Evolutionary conservation across 106 monocot species (phyloP).

Genomic region (Allium fistulosum): DNA sequence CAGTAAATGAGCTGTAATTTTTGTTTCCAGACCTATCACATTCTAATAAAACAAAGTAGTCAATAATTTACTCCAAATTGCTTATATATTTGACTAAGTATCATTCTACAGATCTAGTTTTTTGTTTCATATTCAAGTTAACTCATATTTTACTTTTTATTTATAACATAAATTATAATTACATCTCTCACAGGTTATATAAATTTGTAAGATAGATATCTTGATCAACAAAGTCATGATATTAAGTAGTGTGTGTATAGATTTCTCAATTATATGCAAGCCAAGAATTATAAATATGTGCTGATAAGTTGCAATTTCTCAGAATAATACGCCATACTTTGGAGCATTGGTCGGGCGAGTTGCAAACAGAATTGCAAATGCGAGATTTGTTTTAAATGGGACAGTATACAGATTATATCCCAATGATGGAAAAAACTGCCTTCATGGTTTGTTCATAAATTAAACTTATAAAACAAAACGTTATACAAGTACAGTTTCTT

Average conservation of each 20-base stretch:
- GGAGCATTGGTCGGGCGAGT: conserved; percentile 66
- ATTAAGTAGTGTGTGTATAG: background rate
- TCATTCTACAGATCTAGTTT: background rate
- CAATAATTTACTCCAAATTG: background rate
- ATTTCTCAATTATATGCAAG: background rate
- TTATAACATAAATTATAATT: background rate
- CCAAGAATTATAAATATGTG: background rate
- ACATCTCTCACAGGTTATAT: background rate
- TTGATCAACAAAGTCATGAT: background rate
- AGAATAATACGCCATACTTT: conserved; percentile 51
- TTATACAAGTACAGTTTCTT: background rate
- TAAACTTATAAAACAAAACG: background rate
- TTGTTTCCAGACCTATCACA: background rate
- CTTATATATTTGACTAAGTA: no score
- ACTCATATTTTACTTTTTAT: background rate
- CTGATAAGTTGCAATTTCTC: background rate
- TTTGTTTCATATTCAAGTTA: background rate
- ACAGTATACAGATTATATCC: conserved; percentile 18
- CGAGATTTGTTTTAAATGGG: conserved; percentile 32
- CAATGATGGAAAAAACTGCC: conserved; percentile 39
- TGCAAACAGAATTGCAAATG: conserved; percentile 38
- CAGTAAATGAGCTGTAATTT: conserved; percentile 1
- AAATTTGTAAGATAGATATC: background rate
- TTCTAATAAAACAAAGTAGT: background rate
- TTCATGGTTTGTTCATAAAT: conserved; percentile 16